Conservation (phyloP, 176 grass and related monocot species). For the Juncus effusus region DNA sequence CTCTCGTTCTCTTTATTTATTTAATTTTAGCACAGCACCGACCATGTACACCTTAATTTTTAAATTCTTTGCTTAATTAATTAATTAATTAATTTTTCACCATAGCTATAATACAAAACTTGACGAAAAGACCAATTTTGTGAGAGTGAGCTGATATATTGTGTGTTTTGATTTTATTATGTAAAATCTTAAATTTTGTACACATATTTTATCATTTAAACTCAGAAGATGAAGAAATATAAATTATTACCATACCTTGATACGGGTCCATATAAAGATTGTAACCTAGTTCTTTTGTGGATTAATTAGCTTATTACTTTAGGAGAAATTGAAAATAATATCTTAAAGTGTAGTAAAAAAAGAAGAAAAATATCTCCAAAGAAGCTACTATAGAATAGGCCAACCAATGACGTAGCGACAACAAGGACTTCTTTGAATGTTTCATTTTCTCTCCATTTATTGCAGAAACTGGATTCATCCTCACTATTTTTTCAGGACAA, state of each 20-base stretch:
- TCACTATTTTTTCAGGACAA: not conserved
- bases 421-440: not conserved
- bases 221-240: no score
- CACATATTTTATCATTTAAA: no score
- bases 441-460: not conserved
- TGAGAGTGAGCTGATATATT: no score
- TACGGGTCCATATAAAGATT: no score
- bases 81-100: not conserved
- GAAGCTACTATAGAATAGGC: not conserved
- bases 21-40: not conserved
- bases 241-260: no score
- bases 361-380: not conserved
- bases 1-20: not conserved
- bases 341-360: not conserved
- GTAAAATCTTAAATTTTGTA: no score
- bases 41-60: not conserved
- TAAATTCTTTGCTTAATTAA: not conserved
- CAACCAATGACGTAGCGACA: conserved; percentile 23
- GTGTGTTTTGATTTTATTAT: no score
- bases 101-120: no score
- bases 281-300: no score
- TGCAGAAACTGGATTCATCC: not conserved
- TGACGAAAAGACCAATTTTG: no score
- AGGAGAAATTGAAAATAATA: no score
- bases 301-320: no score